Conservation (phyloP, 192 early-diverging fungal genomes). For the Mortierella claussenii region DNA sequence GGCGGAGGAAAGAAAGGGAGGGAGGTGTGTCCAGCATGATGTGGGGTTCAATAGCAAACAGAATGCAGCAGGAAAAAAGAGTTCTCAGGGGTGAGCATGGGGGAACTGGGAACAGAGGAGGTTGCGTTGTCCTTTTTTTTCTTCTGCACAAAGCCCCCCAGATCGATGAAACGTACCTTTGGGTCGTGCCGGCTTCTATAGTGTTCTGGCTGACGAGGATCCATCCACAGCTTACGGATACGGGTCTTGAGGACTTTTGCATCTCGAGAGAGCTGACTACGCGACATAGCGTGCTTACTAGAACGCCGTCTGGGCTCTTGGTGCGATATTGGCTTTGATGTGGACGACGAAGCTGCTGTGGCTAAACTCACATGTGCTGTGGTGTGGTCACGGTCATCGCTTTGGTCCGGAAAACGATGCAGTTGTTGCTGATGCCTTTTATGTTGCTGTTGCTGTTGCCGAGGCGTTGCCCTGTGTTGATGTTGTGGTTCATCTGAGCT, state of each 20-base stretch:
- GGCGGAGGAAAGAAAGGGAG: too few relatives aligned
- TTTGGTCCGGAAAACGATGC: neutral
- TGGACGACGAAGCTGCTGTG: too few relatives aligned
- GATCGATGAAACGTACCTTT: conserved; percentile 40
- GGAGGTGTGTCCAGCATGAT: too few relatives aligned
- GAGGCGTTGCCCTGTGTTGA: too few relatives aligned
- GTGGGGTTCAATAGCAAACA: too few relatives aligned
- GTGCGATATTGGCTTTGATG: neutral
- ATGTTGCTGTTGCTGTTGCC: neutral
- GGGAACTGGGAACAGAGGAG: too few relatives aligned
- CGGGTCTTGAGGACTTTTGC: conserved; percentile 19
- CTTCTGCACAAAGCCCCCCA: too few relatives aligned
- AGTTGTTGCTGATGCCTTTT: neutral
- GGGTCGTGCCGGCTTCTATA: conserved; percentile 12
- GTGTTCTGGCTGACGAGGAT: conserved; percentile 19
- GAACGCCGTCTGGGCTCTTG: neutral
- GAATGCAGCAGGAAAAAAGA: too few relatives aligned
- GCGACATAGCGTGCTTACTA: neutral
- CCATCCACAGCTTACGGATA: conserved; percentile 38
- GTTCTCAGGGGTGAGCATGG: too few relatives aligned
- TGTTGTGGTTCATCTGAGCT: neutral
- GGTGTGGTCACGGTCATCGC: too few relatives aligned
- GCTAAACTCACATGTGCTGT: neutral
- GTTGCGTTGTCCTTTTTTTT: too few relatives aligned
- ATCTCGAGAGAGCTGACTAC: conserved; percentile 16